Evolutionary conservation across 179 eudicot genomes (phyloP).

Genomic region (Pouteria campechiana): DNA sequence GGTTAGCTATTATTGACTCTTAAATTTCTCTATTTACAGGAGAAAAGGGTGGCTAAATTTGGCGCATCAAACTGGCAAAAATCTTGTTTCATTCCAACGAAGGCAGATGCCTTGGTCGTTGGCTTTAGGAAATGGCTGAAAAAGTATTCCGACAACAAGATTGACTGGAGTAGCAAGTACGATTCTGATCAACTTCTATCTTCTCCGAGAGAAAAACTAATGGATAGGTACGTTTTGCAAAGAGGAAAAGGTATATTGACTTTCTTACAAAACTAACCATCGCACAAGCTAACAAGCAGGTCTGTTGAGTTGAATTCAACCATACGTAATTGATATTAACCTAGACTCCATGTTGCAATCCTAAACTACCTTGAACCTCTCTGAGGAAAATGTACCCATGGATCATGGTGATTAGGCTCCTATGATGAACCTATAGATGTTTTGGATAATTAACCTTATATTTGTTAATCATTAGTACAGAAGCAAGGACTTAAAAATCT

Average conservation of each 20-base stretch:
- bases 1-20: neutral
- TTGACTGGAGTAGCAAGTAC: conserved; percentile 58
- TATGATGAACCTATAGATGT: too few species aligned
- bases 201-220: conserved; percentile 66
- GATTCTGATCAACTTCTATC: conserved; percentile 56
- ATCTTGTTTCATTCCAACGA: conserved; percentile 78
- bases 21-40: conserved; percentile 19
- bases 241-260: neutral
- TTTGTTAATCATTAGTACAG: too few species aligned
- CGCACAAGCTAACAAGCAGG: too few species aligned
- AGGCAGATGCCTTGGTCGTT: conserved; percentile 55
- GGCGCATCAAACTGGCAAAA: conserved; percentile 80
- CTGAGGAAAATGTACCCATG: too few species aligned
- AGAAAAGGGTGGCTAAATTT: conserved; percentile 46
- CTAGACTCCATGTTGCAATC: too few species aligned
- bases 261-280: neutral
- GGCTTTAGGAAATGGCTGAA: conserved; percentile 77
- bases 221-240: conserved; percentile 45
- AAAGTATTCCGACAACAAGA: conserved; percentile 52
- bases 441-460: too few species aligned
- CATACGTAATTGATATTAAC: too few species aligned
- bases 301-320: too few species aligned
- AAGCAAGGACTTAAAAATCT: too few species aligned
- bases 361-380: too few species aligned
- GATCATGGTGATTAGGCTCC: too few species aligned